These are phyloP conservation scores for Groenewaldozyma sp. DNA, from an alignment of 1,139 yeast genomes.

Conservation along the genomic window DNA sequence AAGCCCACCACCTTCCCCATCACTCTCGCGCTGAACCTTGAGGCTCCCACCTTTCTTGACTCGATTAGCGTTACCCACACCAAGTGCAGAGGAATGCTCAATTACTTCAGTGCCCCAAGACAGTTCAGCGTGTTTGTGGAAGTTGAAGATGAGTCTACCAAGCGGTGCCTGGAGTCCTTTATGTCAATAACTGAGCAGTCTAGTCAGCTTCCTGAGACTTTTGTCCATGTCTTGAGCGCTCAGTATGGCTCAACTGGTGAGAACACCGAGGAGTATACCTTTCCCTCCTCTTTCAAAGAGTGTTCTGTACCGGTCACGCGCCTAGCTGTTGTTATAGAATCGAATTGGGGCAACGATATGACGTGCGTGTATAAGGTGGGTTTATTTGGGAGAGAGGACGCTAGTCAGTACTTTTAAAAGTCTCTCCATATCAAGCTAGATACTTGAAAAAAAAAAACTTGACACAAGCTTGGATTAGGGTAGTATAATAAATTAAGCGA, in stretches of 20 bases:
- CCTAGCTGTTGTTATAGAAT: not conserved
- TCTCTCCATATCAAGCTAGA: too few species aligned
- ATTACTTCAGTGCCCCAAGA: constrained; percentile 26
- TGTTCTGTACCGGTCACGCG: not conserved
- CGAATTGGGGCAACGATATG: constrained; percentile 27
- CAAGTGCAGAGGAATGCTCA: constrained; percentile 20
- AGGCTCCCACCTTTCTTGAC: constrained; percentile 20
- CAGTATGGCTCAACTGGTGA: not conserved
- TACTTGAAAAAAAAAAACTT: too few species aligned
- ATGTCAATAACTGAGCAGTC: too few species aligned
- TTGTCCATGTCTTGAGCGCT: not conserved
- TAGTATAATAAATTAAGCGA: too few species aligned
- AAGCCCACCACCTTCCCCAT: constrained; percentile 28
- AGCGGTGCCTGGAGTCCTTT: not conserved
- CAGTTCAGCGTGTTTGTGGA: constrained; percentile 26
- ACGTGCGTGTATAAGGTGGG: constrained; percentile 30
- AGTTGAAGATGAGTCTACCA: constrained; percentile 14
- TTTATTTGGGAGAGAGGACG: constrained; percentile 26
- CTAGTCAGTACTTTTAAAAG: too few species aligned
- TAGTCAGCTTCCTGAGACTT: not conserved
- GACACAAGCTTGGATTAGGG: too few species aligned
- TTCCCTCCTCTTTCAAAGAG: not conserved
- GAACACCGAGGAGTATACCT: not conserved
- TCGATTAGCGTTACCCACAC: constrained; percentile 28
- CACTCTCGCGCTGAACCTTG: constrained; percentile 23